Base-by-base conservation (phyloP, 352 stramenopile genomes). In the Phytophthora lateralis region DNA sequence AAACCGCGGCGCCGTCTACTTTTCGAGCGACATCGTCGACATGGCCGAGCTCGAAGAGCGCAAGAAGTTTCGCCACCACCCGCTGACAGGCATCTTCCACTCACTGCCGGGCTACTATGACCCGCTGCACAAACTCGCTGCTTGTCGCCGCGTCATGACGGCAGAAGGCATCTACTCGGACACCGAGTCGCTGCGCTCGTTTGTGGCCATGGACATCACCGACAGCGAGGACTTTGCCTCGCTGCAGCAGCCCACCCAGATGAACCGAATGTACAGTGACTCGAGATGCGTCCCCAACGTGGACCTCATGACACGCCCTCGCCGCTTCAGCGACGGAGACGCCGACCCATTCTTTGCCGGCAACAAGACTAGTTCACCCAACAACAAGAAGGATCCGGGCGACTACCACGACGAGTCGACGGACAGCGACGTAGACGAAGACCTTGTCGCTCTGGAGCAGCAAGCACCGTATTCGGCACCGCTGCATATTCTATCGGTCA, bases 41-140 rank as follows among this genome's bases (percentile, higher is more conserved):
- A 93, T 93, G 79, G 85, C 81, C 43, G 88, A 96, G 66, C 79
- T 95, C 10, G 86, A 96, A 64, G 85, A 96, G 66, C 86, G 85
- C 56, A 96, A 96, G 69, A 95, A 94, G 59, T 92, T 91, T 34
- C 86, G 87, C 9, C 85, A 96, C 59, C 79, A 96, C 63, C 88
- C 88, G 53, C 80, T 95, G 12, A 95, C 87, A 30, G 88, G 88
- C 53, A 93, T 89, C 24, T 96, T 96, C 71, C 88, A 96, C 64
- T 89, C 82, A 26, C 67, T 96, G 0, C 88, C 88, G 4, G 85
- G 86, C 1, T 95, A 95, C 64, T 96, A 96, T 47, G 87, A 95
- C 53, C 87, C 87, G 41, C 66, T 95, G 38, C 85, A 94, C 63
- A 87, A 86, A 11, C 64, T 95, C 8, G 84, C 79, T 38, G 69